These are phyloP conservation scores for Crithidia mellificae DNA, from an alignment of 208 protist species.

Conservation along the genomic window DNA sequence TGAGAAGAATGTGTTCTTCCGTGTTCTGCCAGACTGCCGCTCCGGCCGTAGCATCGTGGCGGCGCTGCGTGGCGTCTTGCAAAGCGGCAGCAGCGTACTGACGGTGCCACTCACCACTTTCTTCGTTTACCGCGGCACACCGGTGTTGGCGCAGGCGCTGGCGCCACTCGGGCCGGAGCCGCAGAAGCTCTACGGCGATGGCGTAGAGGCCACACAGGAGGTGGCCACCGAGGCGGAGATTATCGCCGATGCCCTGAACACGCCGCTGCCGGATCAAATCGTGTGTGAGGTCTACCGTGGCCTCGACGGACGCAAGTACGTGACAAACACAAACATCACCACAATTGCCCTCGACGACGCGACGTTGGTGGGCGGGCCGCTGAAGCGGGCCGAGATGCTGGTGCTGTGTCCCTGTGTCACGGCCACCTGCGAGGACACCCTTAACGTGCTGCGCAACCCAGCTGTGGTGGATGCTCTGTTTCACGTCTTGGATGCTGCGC, in stretches of 20 bases:
- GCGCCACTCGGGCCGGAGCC: conserved; percentile 62
- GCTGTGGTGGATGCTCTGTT: conserved; percentile 44
- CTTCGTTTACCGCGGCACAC: conserved; percentile 83
- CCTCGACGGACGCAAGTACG: conserved; percentile 77
- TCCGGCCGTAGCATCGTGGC: conserved; percentile 78
- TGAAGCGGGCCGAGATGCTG: conserved; percentile 86
- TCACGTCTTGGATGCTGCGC: conserved; percentile 19
- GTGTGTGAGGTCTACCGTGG: conserved; percentile 77
- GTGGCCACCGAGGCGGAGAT: conserved; percentile 70
- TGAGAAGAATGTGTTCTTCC: conserved; percentile 84
- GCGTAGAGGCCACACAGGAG: conserved; percentile 31
- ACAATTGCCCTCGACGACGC: conserved; percentile 54
- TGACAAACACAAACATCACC: conserved; percentile 81
- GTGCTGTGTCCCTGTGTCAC: conserved; percentile 50
- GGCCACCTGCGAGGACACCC: conserved; percentile 54
- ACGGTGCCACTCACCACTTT: conserved; percentile 82
- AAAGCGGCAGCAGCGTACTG: conserved; percentile 67
- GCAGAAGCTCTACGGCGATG: conserved; percentile 37
- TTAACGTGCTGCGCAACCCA: conserved; percentile 49
- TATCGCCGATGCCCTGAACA: conserved; percentile 75
- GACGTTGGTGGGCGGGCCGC: conserved; percentile 57
- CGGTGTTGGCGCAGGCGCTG: conserved; percentile 83
- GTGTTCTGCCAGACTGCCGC: conserved; percentile 80
- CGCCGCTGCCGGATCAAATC: conserved; percentile 50
- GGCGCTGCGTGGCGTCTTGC: conserved; percentile 73